A percentile compares a stretch with the other conserved stretches of the same genome.
Evolutionary conservation across 1,284 basidiomycete species (phyloP).

Genomic region (Puccinia coronata): DNA sequence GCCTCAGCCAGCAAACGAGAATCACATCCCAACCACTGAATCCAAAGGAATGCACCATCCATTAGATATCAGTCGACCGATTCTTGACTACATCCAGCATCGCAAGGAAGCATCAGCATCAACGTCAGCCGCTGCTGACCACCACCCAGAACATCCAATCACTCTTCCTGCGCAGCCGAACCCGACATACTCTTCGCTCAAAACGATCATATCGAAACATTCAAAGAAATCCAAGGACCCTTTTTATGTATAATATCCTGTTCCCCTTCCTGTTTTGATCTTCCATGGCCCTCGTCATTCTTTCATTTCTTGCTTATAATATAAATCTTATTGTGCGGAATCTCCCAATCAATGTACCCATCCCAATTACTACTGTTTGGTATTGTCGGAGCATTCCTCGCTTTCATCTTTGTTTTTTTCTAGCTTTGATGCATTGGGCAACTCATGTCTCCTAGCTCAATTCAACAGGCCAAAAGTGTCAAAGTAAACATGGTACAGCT

Average conservation of each 20-base stretch:
- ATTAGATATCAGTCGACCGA: conserved; percentile 45
- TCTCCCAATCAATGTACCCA: neutral
- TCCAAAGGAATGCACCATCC: conserved; percentile 16
- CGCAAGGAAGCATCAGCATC: neutral
- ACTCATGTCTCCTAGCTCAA: too few species aligned
- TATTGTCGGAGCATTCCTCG: too few species aligned
- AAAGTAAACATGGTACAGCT: too few species aligned
- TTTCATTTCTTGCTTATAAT: neutral
- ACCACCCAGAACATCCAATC: conserved; percentile 9
- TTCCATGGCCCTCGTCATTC: neutral
- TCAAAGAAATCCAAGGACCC: conserved; percentile 14
- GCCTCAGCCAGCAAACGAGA: conserved; percentile 2
- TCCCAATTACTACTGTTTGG: too few species aligned
- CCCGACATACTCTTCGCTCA: conserved; percentile 19
- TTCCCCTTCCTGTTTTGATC: too few species aligned
- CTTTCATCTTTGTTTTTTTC: too few species aligned
- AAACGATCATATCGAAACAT: conserved; percentile 11
- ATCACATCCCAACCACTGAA: neutral
- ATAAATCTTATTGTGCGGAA: neutral
- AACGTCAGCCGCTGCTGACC: neutral
- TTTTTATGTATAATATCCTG: neutral
- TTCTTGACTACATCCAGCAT: conserved; percentile 43
- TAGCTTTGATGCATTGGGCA: too few species aligned
- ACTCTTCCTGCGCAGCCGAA: neutral
- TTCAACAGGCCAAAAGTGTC: too few species aligned